These are phyloP conservation scores for Beauveria sp. DNA, from an alignment of 2,329 filamentous ascomycete genomes.

Conservation along the genomic window DNA sequence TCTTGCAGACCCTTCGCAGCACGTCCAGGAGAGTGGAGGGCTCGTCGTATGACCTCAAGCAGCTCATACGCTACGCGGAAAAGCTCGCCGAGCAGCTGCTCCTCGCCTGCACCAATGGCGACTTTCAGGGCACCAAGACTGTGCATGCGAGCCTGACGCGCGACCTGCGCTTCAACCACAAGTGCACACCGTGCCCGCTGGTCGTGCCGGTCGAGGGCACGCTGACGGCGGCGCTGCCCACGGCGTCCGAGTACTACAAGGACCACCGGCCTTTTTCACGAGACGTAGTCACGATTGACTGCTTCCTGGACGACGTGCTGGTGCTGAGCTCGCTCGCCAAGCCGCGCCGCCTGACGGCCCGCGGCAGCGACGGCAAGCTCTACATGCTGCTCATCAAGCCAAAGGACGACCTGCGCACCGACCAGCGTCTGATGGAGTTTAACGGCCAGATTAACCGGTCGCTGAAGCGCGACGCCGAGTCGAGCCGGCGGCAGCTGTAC, in stretches of 20 bases:
- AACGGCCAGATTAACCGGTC: slow-evolving; percentile 97
- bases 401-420: slow-evolving; percentile 94
- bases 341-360: slow-evolving; percentile 79
- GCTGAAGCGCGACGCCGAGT: slow-evolving; percentile 83
- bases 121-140: slow-evolving; percentile 60
- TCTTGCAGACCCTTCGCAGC: slow-evolving; percentile 42
- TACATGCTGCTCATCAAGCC: slow-evolving; percentile 95
- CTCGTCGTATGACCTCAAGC: slow-evolving; percentile 53
- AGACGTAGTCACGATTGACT: slow-evolving; percentile 74
- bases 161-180: slow-evolving; percentile 78
- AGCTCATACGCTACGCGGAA: slow-evolving; percentile 69
- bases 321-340: slow-evolving; percentile 88
- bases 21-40: slow-evolving; percentile 45
- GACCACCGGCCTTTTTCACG: slow-evolving; percentile 82
- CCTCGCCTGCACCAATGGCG: slow-evolving; percentile 68
- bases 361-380: slow-evolving; percentile 78
- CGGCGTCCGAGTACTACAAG: slow-evolving; percentile 60
- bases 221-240: slow-evolving; percentile 74
- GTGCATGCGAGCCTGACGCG: slow-evolving; percentile 65
- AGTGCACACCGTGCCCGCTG: slow-evolving; percentile 70
- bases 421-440: slow-evolving; percentile 98
- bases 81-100: slow-evolving; percentile 77
- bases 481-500: slow-evolving; percentile 81
- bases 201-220: slow-evolving; percentile 86
- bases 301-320: slow-evolving; percentile 79